phyloP scores from a whole-genome alignment of 371 early-diverging fungal species.

The Mucor circinelloides region DNA sequence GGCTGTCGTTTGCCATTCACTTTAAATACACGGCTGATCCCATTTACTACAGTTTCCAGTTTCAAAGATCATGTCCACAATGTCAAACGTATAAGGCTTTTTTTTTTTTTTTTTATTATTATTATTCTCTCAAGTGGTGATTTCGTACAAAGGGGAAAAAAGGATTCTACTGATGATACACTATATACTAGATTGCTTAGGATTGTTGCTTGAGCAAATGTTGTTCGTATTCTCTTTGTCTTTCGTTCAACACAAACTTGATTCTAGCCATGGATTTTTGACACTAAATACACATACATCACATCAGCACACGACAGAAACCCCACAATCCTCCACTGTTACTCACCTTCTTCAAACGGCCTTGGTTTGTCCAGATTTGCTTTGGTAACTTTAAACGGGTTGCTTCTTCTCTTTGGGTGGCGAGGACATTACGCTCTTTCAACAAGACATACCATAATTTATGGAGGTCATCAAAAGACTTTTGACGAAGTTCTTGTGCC shows the following conservation, averaged over 20 bases:
- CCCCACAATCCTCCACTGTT: neutral
- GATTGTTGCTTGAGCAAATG: constrained; percentile 5
- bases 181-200: neutral
- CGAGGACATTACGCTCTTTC: constrained; percentile 93
- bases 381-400: constrained; percentile 65
- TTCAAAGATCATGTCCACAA: neutral
- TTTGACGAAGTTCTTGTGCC: constrained; percentile 86
- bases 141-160: neutral
- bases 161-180: constrained; percentile 2
- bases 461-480: constrained; percentile 97
- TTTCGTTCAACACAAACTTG: constrained; percentile 90
- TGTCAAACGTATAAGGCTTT: neutral
- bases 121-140: neutral
- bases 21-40: no score
- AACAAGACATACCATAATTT: constrained; percentile 94
- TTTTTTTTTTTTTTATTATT: neutral
- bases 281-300: constrained; percentile 54
- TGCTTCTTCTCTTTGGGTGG: constrained; percentile 86
- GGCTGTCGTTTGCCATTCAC: no score
- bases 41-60: neutral
- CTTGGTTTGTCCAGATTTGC: constrained; percentile 72
- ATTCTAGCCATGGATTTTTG: constrained; percentile 94
- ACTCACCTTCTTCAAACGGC: constrained; percentile 74
- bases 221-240: constrained; percentile 71
- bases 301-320: neutral